These are phyloP conservation scores for Salvia splendens DNA, from an alignment of 257 asterid species.

Conservation along the genomic window DNA sequence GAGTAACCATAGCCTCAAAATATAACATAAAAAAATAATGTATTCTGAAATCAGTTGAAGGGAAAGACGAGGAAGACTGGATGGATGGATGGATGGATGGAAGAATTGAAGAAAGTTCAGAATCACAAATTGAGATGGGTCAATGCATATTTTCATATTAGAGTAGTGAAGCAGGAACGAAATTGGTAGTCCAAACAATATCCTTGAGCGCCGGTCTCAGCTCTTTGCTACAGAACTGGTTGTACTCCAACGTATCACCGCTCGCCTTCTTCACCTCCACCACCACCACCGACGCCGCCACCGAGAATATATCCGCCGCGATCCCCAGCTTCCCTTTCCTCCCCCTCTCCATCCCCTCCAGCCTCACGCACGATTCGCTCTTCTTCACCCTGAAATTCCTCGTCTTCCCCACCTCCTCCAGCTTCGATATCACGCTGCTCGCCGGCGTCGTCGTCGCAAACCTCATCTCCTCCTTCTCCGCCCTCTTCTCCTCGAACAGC, in stretches of 20 bases:
- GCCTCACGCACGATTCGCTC: conserved; percentile 62
- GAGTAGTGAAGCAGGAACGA: conserved; percentile 44
- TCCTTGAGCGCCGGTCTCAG: conserved; percentile 72
- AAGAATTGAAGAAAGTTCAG: too few relatives aligned
- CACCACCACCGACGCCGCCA: conserved; percentile 57
- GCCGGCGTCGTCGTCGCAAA: conserved; percentile 68
- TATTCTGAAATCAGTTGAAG: too few relatives aligned
- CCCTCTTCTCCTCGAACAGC: conserved; percentile 55
- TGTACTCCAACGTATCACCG: conserved; percentile 71
- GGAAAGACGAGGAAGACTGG: too few relatives aligned
- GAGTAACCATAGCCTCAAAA: too few relatives aligned
- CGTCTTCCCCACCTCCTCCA: conserved; percentile 64
- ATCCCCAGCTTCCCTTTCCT: conserved; percentile 79
- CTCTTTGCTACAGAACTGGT: conserved; percentile 67
- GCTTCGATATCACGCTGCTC: conserved; percentile 64
- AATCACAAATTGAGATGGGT: too few relatives aligned
- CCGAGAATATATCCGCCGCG: conserved; percentile 58
- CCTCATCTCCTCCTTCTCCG: conserved; percentile 52
- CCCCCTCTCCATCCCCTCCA: conserved; percentile 58
- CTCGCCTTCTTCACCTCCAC: conserved; percentile 76
- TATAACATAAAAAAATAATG: too few relatives aligned
- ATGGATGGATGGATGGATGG: too few relatives aligned
- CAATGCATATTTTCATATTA: too few relatives aligned
- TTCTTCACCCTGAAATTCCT: conserved; percentile 62
- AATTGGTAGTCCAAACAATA: conserved; percentile 58